Evolutionary conservation across 2,329 filamentous ascomycete genomes (phyloP).

Genomic region (Ceratocystiopsis sp.): DNA sequence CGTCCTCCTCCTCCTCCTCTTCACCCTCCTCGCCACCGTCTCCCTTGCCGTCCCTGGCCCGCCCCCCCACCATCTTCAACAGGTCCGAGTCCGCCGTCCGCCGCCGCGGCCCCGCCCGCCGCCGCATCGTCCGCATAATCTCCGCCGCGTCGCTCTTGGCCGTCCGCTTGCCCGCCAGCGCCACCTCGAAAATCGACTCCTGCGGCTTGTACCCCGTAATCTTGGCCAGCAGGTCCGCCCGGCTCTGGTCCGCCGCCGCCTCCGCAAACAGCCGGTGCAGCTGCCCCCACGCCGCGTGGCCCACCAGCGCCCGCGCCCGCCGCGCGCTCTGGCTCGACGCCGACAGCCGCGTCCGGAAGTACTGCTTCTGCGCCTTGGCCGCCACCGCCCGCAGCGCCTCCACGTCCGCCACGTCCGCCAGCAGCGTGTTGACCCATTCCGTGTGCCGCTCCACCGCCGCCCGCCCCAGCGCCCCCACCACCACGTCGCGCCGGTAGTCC

Average conservation of each 20-base stretch:
- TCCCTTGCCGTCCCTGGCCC: slow-evolving; percentile 11
- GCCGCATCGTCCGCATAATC: slow-evolving; percentile 56
- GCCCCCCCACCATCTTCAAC: slow-evolving; percentile 13
- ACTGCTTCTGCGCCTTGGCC: slow-evolving; percentile 80
- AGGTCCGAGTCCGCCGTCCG: slow-evolving; percentile 13
- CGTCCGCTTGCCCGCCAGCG: slow-evolving; percentile 46
- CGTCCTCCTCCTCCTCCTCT: slow-evolving; percentile 42
- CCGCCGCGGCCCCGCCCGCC: slow-evolving; percentile 46
- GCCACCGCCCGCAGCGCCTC: slow-evolving; percentile 54
- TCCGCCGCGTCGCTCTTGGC: slow-evolving; percentile 49
- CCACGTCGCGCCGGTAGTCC: slow-evolving; percentile 62
- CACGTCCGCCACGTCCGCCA: slow-evolving; percentile 62
- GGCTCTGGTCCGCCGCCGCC: slow-evolving; percentile 27
- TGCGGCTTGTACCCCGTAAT: slow-evolving; percentile 78
- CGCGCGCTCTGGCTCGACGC: slow-evolving; percentile 85
- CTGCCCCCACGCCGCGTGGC: slow-evolving; percentile 52
- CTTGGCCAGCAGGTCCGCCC: slow-evolving; percentile 69
- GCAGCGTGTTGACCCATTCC: slow-evolving; percentile 69
- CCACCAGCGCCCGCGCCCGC: slow-evolving; percentile 60
- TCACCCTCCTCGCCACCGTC: slow-evolving; percentile 33
- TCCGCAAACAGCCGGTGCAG: slow-evolving; percentile 65
- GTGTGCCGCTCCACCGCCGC: slow-evolving; percentile 57
- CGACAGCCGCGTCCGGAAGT: slow-evolving; percentile 74
- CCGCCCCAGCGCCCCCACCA: slow-evolving; percentile 60
- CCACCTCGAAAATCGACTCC: slow-evolving; percentile 95